Conservation (phyloP, 805 yeast genomes). For the Limtongia smithiae region DNA sequence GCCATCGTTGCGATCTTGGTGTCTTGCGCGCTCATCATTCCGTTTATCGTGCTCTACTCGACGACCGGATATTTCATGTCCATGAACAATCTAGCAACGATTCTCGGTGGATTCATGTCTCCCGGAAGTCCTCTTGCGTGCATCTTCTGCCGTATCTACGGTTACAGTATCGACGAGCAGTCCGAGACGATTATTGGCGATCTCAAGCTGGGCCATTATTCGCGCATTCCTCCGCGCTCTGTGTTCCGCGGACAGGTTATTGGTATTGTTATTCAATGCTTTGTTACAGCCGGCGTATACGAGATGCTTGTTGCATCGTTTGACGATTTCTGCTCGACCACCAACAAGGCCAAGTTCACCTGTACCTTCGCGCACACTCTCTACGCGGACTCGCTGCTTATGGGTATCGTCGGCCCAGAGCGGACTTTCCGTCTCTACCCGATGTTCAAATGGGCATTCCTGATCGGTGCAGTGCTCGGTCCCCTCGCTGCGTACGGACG, state of each 20-base stretch:
- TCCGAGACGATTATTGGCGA: conserved; percentile 54
- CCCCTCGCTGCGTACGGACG: conserved; percentile 39
- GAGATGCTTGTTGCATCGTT: conserved; percentile 31
- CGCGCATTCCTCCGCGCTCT: conserved; percentile 59
- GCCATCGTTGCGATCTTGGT: conserved; percentile 54
- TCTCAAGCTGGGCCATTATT: conserved; percentile 61
- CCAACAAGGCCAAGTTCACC: conserved; percentile 46
- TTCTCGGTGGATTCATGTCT: conserved; percentile 13
- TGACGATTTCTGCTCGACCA: conserved; percentile 43
- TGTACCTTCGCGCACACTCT: conserved; percentile 48
- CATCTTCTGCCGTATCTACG: conserved; percentile 59
- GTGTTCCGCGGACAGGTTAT: conserved; percentile 51
- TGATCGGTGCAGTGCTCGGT: conserved; percentile 52
- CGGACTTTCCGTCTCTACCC: conserved; percentile 57
- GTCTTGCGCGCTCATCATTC: conserved; percentile 54
- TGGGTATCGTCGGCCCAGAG: conserved; percentile 65
- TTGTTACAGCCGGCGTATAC: conserved; percentile 43
- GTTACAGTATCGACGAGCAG: conserved; percentile 52
- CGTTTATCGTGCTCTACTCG: conserved; percentile 59
- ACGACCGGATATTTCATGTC: conserved; percentile 60
- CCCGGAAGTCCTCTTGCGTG: conserved; percentile 35
- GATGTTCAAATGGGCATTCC: conserved; percentile 54
- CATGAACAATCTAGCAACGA: conserved; percentile 39
- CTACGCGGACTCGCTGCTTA: conserved; percentile 54
- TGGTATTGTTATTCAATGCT: conserved; percentile 46